A percentile compares a stretch with the other conserved stretches of the same genome.
Conservation (phyloP, 768 basidiomycete genomes). For the Candolleomyces eurysporus region DNA sequence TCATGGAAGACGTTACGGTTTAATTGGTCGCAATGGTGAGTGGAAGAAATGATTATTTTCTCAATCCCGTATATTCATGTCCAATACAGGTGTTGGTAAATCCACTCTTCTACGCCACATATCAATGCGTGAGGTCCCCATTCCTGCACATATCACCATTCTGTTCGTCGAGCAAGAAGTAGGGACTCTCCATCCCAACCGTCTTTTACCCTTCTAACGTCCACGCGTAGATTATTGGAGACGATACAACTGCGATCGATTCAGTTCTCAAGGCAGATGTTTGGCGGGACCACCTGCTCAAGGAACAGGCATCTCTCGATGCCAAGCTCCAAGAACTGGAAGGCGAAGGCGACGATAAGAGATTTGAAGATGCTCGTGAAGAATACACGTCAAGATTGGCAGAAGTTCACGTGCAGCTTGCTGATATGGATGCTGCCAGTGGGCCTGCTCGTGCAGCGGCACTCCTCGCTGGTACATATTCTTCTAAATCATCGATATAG, state of each 20-base stretch:
- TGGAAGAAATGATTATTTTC: background rate
- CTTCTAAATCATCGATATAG: background rate
- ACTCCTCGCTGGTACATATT: slow-evolving; percentile 69
- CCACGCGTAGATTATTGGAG: slow-evolving; percentile 72
- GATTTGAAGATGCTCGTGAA: slow-evolving; percentile 82
- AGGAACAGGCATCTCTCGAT: slow-evolving; percentile 80
- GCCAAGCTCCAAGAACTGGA: slow-evolving; percentile 72
- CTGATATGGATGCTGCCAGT: slow-evolving; percentile 99
- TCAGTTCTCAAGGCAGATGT: slow-evolving; percentile 99
- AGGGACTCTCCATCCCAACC: slow-evolving; percentile 7
- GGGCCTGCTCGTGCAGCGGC: slow-evolving; percentile 93
- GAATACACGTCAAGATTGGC: slow-evolving; percentile 78
- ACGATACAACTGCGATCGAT: slow-evolving; percentile 88
- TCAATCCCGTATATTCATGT: no score
- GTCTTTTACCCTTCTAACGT: background rate
- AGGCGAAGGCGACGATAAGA: slow-evolving; percentile 69
- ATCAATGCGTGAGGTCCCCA: slow-evolving; percentile 90
- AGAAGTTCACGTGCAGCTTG: slow-evolving; percentile 84
- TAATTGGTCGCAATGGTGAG: slow-evolving; percentile 85
- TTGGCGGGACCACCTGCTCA: slow-evolving; percentile 90
- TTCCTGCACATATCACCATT: slow-evolving; percentile 94
- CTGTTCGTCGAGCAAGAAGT: slow-evolving; percentile 99
- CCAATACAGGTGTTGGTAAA: slow-evolving; percentile 79
- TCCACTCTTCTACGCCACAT: slow-evolving; percentile 94
- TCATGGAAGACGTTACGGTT: slow-evolving; percentile 85